Evolutionary conservation across 768 basidiomycete genomes (phyloP).

Genomic region (Boletus rubroflammeus): DNA sequence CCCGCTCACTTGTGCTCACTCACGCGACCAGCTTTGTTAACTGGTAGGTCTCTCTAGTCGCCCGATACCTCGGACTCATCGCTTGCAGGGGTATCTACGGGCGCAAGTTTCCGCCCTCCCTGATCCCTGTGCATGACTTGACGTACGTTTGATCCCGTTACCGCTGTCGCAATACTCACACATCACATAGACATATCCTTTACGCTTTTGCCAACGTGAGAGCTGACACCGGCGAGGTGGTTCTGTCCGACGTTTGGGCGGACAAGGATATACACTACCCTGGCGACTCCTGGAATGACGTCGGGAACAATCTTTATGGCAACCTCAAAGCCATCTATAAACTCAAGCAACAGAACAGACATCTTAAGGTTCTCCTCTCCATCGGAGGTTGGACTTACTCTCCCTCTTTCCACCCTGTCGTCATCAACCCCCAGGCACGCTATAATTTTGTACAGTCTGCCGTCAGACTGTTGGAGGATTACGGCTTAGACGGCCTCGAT

Average conservation of each 20-base stretch:
- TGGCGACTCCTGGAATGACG: conserved; percentile 93
- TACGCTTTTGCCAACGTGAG: conserved; percentile 92
- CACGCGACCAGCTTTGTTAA: conserved; percentile 60
- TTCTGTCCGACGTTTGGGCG: conserved; percentile 88
- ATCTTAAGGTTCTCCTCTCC: conserved; percentile 75
- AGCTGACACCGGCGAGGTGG: conserved; percentile 80
- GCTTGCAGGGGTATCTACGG: conserved; percentile 86
- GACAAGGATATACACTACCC: conserved; percentile 97
- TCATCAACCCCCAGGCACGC: conserved; percentile 59
- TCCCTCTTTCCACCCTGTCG: conserved; percentile 79
- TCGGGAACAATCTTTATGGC: conserved; percentile 87
- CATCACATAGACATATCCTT: conserved; percentile 65
- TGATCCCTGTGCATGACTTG: conserved; percentile 79
- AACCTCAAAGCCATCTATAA: conserved; percentile 93
- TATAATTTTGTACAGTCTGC: conserved; percentile 78
- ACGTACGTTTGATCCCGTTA: conserved; percentile 52
- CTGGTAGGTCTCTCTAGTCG: conserved; percentile 44
- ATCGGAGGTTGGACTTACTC: conserved; percentile 98
- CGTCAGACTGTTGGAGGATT: conserved; percentile 80
- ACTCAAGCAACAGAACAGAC: conserved; percentile 82
- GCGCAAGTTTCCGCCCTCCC: conserved; percentile 82
- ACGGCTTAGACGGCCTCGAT: conserved; percentile 89
- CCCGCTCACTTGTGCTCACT: conserved; percentile 8
- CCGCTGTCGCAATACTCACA: conserved; percentile 4
- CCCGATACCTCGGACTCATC: conserved; percentile 6